phyloP scores from a whole-genome alignment of 2,329 filamentous ascomycete species.

The Remersonia thermophila region DNA sequence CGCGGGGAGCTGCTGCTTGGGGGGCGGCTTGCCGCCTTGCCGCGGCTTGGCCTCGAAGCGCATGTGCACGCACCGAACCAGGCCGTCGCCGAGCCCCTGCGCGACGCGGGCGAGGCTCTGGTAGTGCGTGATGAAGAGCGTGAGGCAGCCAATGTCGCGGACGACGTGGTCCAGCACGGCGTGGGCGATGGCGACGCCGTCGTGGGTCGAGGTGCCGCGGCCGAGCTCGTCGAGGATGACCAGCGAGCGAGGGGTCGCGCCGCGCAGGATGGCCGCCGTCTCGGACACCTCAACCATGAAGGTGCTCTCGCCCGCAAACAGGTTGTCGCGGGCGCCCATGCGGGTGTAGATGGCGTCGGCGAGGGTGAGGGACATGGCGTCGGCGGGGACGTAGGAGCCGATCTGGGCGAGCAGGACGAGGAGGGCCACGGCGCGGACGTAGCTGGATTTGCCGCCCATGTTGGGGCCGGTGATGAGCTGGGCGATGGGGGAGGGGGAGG shows the following conservation, averaged over 20 bases:
- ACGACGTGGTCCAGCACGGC: slow-evolving; percentile 81
- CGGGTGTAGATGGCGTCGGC: slow-evolving; percentile 88
- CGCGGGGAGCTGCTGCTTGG: too few species aligned
- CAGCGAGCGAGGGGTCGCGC: slow-evolving; percentile 71
- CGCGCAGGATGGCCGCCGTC: slow-evolving; percentile 79
- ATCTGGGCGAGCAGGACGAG: slow-evolving; percentile 91
- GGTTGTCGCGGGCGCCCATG: slow-evolving; percentile 92
- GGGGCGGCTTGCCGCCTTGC: too few species aligned
- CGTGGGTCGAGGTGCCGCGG: slow-evolving; percentile 85
- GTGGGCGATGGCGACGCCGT: slow-evolving; percentile 90
- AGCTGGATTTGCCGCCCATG: slow-evolving; percentile 98
- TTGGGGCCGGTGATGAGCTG: slow-evolving; percentile 93
- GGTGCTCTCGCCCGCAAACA: slow-evolving; percentile 86
- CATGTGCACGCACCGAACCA: slow-evolving; percentile 88
- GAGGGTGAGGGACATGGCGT: slow-evolving; percentile 60
- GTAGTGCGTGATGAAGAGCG: slow-evolving; percentile 96
- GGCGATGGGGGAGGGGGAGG: slow-evolving; percentile 53
- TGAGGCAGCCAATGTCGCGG: slow-evolving; percentile 60
- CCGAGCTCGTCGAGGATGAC: slow-evolving; percentile 93
- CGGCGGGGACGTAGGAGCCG: slow-evolving; percentile 84
- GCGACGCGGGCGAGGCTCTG: slow-evolving; percentile 67
- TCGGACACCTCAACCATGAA: slow-evolving; percentile 98
- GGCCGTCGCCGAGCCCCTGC: slow-evolving; percentile 47
- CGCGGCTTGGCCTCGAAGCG: slow-evolving; percentile 47
- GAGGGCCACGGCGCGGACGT: slow-evolving; percentile 83